Conservation (phyloP, 352 stramenopile species). For the Pythium chondricola region DNA sequence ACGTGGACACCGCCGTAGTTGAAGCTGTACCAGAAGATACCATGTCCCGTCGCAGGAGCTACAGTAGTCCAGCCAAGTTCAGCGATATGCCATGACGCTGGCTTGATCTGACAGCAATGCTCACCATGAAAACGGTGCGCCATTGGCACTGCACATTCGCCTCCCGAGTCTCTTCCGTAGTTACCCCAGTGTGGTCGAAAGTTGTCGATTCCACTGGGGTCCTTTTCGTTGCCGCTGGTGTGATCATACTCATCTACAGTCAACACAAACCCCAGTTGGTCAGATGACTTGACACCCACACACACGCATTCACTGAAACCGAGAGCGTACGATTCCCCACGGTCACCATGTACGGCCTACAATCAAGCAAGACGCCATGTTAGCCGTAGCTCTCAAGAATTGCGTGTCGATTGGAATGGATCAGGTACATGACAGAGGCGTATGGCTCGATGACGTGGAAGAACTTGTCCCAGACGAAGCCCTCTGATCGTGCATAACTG, state of each 20-base stretch:
- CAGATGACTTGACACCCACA: background rate
- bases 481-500: constrained; percentile 61
- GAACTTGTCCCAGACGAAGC: constrained; percentile 66
- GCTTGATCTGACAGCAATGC: background rate
- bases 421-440: constrained; percentile 60
- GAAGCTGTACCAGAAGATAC: constrained; percentile 89
- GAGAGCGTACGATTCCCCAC: constrained; percentile 65
- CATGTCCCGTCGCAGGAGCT: constrained; percentile 58
- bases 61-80: background rate
- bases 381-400: too few species aligned
- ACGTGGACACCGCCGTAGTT: constrained; percentile 84
- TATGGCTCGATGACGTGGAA: constrained; percentile 68
- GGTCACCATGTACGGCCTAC: constrained; percentile 70
- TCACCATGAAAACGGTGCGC: constrained; percentile 62
- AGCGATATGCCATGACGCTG: background rate
- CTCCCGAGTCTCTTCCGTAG: constrained; percentile 50
- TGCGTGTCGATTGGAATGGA: too few species aligned
- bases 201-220: constrained; percentile 48
- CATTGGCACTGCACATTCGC: constrained; percentile 66
- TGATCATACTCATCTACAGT: constrained; percentile 69
- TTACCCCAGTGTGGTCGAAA: constrained; percentile 69
- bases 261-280: background rate
- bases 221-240: constrained; percentile 37
- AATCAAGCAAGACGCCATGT: background rate
- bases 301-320: background rate